phyloP scores from a whole-genome alignment of 176 grass and related monocot species.

The Luzula sylvatica region DNA sequence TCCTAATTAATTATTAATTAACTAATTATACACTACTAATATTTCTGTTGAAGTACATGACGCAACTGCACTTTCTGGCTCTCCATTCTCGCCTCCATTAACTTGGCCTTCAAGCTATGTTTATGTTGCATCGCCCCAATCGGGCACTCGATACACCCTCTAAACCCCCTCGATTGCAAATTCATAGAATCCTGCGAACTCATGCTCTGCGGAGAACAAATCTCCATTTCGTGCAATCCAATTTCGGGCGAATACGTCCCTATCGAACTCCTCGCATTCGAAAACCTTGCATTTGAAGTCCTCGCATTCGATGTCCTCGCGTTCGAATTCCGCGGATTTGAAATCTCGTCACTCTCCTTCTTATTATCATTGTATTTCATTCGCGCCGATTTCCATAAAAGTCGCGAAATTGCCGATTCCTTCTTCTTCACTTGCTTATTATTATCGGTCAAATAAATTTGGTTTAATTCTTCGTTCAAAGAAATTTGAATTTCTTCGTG shows the following conservation, averaged over 20 bases:
- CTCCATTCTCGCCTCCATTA: slow-evolving; percentile 89
- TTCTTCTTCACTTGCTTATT: slow-evolving; percentile 60
- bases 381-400: slow-evolving; percentile 70
- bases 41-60: slow-evolving; percentile 88
- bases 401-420: slow-evolving; percentile 68
- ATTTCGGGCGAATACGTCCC: slow-evolving; percentile 53
- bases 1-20: background rate
- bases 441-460: slow-evolving; percentile 21
- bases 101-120: slow-evolving; percentile 81
- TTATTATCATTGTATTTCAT: slow-evolving; percentile 46
- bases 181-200: slow-evolving; percentile 64
- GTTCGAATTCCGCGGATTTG: slow-evolving; percentile 27
- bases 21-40: slow-evolving; percentile 24
- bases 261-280: slow-evolving; percentile 38
- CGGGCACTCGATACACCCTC: slow-evolving; percentile 87
- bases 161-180: slow-evolving; percentile 51
- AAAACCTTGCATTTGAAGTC: slow-evolving; percentile 38
- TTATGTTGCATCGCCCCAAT: slow-evolving; percentile 50
- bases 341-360: slow-evolving; percentile 35
- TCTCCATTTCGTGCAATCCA: slow-evolving; percentile 47
- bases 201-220: slow-evolving; percentile 38
- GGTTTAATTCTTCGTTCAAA: slow-evolving; percentile 22
- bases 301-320: slow-evolving; percentile 21
- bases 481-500: slow-evolving; percentile 49
- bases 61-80: slow-evolving; percentile 86